These are phyloP conservation scores for Cinchona pubescens DNA, from an alignment of 257 asterid genomes.

Conservation along the genomic window DNA sequence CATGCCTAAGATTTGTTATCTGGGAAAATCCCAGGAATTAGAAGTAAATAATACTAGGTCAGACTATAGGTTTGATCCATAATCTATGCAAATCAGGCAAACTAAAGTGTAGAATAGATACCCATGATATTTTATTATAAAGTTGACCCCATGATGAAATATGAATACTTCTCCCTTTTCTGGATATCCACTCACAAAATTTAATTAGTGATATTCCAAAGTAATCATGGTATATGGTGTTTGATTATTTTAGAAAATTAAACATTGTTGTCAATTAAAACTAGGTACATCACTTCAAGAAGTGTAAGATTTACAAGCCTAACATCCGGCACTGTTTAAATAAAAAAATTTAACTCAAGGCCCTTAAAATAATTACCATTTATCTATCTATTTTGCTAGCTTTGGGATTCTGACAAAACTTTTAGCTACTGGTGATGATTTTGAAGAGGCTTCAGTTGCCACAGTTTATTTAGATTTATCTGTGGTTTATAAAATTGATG, in stretches of 20 bases:
- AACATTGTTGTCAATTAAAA: no score
- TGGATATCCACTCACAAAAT: no score
- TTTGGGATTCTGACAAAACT: neutral
- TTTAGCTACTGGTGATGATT: neutral
- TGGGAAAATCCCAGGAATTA: neutral
- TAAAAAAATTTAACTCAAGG: no score
- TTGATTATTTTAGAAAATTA: no score
- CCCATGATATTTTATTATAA: neutral
- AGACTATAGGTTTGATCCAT: neutral
- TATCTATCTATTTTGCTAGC: no score
- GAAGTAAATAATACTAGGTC: neutral
- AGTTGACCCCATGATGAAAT: neutral
- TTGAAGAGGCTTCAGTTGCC: neutral
- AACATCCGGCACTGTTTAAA: neutral
- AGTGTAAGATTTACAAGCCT: neutral
- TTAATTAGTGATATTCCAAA: no score
- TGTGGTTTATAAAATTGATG: neutral
- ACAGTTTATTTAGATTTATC: neutral
- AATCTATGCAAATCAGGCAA: neutral
- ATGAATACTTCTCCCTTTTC: neutral
- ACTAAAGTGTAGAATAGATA: neutral
- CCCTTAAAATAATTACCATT: neutral
- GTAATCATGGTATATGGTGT: no score
- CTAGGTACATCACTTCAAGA: neutral
- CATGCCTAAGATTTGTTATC: neutral